Evolutionary conservation across 352 stramenopile genomes (phyloP), one percentile per base, ranked within the genome.

Genomic region (Phytopythium kandeliae): DNA sequence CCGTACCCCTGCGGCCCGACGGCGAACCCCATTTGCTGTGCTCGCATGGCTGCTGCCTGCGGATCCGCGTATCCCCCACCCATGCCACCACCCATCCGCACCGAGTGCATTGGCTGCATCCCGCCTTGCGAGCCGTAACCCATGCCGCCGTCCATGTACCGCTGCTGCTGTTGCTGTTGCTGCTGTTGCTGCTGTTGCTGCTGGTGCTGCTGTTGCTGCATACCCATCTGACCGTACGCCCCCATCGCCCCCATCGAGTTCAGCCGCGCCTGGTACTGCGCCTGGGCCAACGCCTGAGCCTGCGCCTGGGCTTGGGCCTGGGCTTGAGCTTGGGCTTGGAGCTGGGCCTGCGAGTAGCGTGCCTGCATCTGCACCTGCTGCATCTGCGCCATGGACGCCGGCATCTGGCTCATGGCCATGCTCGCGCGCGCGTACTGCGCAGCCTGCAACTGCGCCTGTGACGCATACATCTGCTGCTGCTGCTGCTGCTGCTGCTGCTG

Each of bases 231-330:
- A 2, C 25, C 38, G 30, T 55, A 48, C 50, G 36, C 38, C 25
- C 60, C 40, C 34, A 63, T 56, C 21, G 57, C 60, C 22, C 70
- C 71, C 65, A 85, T 78, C 7, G 67, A 66, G 48, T 72, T 78
- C 52, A 88, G 69, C 12, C 69, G 74, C n/a, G 72, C 74, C 50
- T 86, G 74, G 52, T 83, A 85, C 55, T 85, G 74, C n/a, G 69
- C 71, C 48, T 74, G 66, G 2, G 68, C 68, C 34, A 72, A 60
- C 11, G 65, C 62, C 34, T 85, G 70, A 7, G 69, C 72, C 46
- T 80, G 59, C 2, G 58, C 51, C 30, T 73, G 65, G 38, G 66
- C 55, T 31, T 69, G 60, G 0, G 61, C 61, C 24, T 60, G 58
- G 12, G 65, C 62, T 6, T 75, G 64, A 19, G 60, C 60, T 41